Percentiles rank a stretch among this genome's conserved stretches.
Evolutionary conservation across 768 basidiomycete species (phyloP).

Genomic region (Mycena sanguinolenta): DNA sequence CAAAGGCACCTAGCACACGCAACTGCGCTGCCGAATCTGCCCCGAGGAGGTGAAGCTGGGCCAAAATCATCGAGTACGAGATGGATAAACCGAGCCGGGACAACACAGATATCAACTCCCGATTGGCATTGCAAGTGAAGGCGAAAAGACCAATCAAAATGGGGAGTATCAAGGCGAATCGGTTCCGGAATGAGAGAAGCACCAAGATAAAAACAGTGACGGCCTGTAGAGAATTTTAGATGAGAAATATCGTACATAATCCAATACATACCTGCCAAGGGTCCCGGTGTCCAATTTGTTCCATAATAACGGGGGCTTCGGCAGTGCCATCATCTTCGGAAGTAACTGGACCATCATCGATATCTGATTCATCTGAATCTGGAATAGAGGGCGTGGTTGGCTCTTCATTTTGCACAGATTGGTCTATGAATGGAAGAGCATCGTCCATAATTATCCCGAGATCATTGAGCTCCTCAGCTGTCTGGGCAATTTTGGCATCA

Average conservation of each 20-base stretch:
- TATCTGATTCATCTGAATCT: background rate
- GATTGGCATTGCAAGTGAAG: conserved; percentile 13
- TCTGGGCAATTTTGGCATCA: background rate
- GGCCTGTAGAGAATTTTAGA: background rate
- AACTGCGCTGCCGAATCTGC: background rate
- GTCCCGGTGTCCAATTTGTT: conserved; percentile 2
- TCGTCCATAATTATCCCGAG: too few relatives aligned
- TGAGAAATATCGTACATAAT: background rate
- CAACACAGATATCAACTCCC: background rate
- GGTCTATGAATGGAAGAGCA: too few relatives aligned
- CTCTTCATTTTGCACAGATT: too few relatives aligned
- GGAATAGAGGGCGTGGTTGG: too few relatives aligned
- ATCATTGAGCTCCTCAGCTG: too few relatives aligned
- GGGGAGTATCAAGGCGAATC: background rate
- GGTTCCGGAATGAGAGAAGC: conserved; percentile 1
- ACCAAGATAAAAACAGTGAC: background rate
- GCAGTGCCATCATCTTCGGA: background rate
- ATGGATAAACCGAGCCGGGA: conserved; percentile 1
- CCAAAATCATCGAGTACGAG: background rate
- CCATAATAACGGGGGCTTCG: background rate
- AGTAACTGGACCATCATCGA: background rate
- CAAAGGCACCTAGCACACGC: background rate
- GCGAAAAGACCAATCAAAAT: background rate
- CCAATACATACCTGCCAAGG: background rate
- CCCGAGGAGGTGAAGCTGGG: background rate